Percentiles rank a stretch among this genome's conserved stretches.
Conservation (phyloP, 1,139 yeast species). For the Yamadazyma pseudoaaseri region DNA sequence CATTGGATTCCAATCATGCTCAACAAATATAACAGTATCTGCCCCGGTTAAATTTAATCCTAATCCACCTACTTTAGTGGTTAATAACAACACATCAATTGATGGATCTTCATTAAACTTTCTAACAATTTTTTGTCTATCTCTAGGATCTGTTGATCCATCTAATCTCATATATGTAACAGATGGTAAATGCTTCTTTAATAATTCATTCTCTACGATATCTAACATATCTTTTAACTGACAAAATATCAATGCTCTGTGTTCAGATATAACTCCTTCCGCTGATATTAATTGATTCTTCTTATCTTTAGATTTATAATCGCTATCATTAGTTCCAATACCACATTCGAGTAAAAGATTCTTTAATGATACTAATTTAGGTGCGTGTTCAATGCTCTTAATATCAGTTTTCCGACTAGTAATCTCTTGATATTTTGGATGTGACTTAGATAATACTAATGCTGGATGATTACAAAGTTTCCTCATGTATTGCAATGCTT, state of each 20-base stretch:
- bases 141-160: conserved; percentile 91
- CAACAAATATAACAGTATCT: conserved; percentile 96
- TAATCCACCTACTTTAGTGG: conserved; percentile 97
- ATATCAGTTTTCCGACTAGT: conserved; percentile 58
- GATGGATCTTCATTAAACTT: conserved; percentile 96
- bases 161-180: conserved; percentile 95
- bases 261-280: conserved; percentile 87
- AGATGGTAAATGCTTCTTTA: conserved; percentile 80
- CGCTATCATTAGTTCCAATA: conserved; percentile 67
- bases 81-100: conserved; percentile 84
- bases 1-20: conserved; percentile 99
- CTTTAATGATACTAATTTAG: conserved; percentile 81
- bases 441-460: conserved; percentile 78
- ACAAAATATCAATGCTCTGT: conserved; percentile 92
- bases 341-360: conserved; percentile 90
- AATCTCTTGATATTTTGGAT: conserved; percentile 78
- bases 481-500: conserved; percentile 95
- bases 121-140: conserved; percentile 87
- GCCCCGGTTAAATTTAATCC: conserved; percentile 98
- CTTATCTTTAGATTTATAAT: conserved; percentile 27
- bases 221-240: conserved; percentile 98
- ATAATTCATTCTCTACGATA: conserved; percentile 87
- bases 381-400: conserved; percentile 80
- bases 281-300: conserved; percentile 40
- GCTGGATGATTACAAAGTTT: conserved; percentile 97